A percentile compares a stretch with the other conserved stretches of the same genome.
phyloP scores from a whole-genome alignment of 441 rosid genomes.

The Breynia disticha region DNA sequence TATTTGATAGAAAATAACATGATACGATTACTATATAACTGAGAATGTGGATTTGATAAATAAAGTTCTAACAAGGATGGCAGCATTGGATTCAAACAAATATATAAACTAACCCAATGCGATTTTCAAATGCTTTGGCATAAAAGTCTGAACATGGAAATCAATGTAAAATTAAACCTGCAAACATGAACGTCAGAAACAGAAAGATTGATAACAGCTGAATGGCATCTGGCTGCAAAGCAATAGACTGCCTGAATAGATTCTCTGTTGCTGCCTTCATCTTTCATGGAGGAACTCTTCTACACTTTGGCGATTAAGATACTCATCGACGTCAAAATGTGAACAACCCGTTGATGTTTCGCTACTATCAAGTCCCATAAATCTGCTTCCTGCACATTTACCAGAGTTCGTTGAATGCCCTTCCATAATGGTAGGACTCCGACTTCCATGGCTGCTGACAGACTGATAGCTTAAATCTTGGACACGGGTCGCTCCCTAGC shows the following conservation, averaged over 20 bases:
- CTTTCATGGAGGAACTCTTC: slow-evolving; percentile 50
- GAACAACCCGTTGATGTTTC: slow-evolving; percentile 13
- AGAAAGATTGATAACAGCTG: slow-evolving; percentile 6
- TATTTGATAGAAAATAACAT: no score
- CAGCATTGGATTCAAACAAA: no score
- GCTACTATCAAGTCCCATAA: slow-evolving; percentile 13
- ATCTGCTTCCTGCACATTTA: slow-evolving; percentile 18
- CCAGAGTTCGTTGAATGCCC: slow-evolving; percentile 17
- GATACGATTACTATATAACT: no score
- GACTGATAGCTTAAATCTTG: slow-evolving; percentile 33
- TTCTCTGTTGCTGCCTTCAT: slow-evolving; percentile 62
- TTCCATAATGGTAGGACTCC: slow-evolving; percentile 44
- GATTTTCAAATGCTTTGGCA: no score
- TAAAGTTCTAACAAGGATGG: no score
- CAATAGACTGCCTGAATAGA: slow-evolving; percentile 56
- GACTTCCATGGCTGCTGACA: slow-evolving; percentile 67
- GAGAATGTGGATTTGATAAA: no score
- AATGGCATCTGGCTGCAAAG: slow-evolving; percentile 42
- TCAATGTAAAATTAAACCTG: no score
- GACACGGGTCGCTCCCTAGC: slow-evolving; percentile 32
- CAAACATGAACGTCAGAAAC: neutral
- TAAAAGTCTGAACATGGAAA: no score
- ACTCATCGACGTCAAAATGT: slow-evolving; percentile 44
- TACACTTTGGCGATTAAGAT: slow-evolving; percentile 38
- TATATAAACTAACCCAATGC: no score